Conservation (phyloP, 1,284 basidiomycete genomes). For the Apiotrichum brassicae region DNA sequence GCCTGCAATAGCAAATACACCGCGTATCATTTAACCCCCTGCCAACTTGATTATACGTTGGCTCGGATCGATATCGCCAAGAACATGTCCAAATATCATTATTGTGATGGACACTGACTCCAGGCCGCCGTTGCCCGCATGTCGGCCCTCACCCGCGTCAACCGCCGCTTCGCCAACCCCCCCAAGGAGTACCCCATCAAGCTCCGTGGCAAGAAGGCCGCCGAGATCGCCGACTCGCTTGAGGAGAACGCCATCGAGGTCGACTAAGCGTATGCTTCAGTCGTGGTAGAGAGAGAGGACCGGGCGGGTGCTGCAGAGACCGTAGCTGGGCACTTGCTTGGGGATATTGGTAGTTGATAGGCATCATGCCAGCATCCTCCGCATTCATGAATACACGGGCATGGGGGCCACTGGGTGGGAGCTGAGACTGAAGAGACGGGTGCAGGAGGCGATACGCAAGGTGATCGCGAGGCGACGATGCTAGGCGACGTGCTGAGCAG, state of each 20-base stretch:
- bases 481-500: too few species aligned
- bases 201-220: conserved; percentile 70
- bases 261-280: conserved; percentile 27
- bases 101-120: background rate
- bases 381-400: background rate
- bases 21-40: background rate
- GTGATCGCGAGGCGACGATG: too few species aligned
- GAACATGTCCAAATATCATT: background rate
- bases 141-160: conserved; percentile 63
- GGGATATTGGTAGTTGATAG: conserved; percentile 15
- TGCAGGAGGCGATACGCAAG: too few species aligned
- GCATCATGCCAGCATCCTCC: conserved; percentile 1
- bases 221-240: conserved; percentile 56
- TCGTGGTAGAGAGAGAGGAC: background rate
- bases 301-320: background rate
- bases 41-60: background rate
- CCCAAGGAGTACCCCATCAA: conserved; percentile 59
- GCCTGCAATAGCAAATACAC: conserved; percentile 28
- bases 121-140: conserved; percentile 75
- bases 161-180: conserved; percentile 64
- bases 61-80: background rate
- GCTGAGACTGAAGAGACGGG: background rate
- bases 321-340: conserved; percentile 1
- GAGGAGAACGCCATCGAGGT: conserved; percentile 45
- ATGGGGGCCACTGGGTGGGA: too few species aligned